Percentiles rank a stretch among this genome's conserved stretches.
phyloP scores from a whole-genome alignment of 805 yeast genomes.

The Candida sonorensis region DNA sequence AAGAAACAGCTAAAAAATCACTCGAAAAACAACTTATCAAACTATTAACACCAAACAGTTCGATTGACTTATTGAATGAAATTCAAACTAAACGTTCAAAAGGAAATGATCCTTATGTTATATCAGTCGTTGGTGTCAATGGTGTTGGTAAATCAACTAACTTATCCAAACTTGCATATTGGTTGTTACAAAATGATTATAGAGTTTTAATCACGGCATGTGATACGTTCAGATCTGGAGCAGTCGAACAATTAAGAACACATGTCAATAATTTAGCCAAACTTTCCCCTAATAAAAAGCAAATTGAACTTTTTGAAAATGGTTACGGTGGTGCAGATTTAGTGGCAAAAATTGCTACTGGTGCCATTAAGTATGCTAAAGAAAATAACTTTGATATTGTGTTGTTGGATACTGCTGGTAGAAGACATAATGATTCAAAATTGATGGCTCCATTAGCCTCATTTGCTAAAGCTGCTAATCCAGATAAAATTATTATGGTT shows the following conservation, averaged over 20 bases:
- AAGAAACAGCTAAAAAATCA: conserved; percentile 57
- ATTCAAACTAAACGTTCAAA: conserved; percentile 44
- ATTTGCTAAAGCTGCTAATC: conserved; percentile 92
- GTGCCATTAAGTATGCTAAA: conserved; percentile 77
- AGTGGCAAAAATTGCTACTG: conserved; percentile 88
- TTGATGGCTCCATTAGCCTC: conserved; percentile 94
- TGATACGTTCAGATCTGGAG: conserved; percentile 97
- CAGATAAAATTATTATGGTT: conserved; percentile 96
- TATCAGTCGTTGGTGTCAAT: conserved; percentile 94
- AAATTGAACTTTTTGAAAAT: conserved; percentile 80
- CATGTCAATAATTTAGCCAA: conserved; percentile 81
- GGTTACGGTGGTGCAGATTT: conserved; percentile 96
- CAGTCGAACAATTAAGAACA: conserved; percentile 94
- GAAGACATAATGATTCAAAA: conserved; percentile 91
- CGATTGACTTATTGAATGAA: conserved; percentile 79
- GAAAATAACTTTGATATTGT: conserved; percentile 74
- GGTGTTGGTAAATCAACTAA: conserved; percentile 98
- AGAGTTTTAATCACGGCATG: conserved; percentile 90
- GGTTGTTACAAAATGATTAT: conserved; percentile 87
- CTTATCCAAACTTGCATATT: conserved; percentile 86
- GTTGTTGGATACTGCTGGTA: conserved; percentile 93
- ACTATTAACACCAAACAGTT: conserved; percentile 85
- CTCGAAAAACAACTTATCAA: conserved; percentile 62
- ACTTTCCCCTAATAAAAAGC: conserved; percentile 40
- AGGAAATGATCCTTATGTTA: conserved; percentile 69